Percentiles rank a stretch among this genome's conserved stretches.
phyloP scores from a whole-genome alignment of 768 basidiomycete genomes.

The Lentinula guzmanii region DNA sequence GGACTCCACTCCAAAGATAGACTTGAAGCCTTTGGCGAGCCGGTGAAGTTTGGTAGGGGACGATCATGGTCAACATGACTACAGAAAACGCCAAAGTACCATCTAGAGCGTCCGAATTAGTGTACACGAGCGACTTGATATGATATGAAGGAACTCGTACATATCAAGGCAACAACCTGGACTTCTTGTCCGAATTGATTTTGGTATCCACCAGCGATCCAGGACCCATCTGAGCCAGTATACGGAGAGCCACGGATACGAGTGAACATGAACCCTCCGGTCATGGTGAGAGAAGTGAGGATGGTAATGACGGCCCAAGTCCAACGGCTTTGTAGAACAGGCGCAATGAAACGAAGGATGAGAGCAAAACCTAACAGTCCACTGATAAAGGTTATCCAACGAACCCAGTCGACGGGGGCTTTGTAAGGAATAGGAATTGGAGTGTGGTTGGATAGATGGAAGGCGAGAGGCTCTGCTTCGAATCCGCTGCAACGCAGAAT shows the following conservation, averaged over 20 bases:
- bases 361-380: constrained; percentile 44
- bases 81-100: constrained; percentile 75
- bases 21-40: constrained; percentile 77
- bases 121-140: constrained; percentile 2
- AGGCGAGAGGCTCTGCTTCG: constrained; percentile 69
- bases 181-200: constrained; percentile 93
- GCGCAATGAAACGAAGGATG: constrained; percentile 52
- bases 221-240: constrained; percentile 54
- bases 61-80: constrained; percentile 72
- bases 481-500: constrained; percentile 58
- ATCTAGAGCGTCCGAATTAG: constrained; percentile 45
- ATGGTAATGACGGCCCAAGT: constrained; percentile 64
- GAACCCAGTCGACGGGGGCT: constrained; percentile 70
- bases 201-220: constrained; percentile 86
- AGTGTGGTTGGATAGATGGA: constrained; percentile 67
- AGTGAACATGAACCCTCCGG: constrained; percentile 94
- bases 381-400: constrained; percentile 39
- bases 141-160: constrained; percentile 42
- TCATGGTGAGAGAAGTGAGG: constrained; percentile 73
- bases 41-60: constrained; percentile 72
- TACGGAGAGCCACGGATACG: constrained; percentile 82
- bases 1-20: constrained; percentile 82
- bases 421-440: constrained; percentile 79
- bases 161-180: constrained; percentile 78
- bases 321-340: constrained; percentile 70